These are phyloP conservation scores for Gracilaria caudata DNA, from an alignment of 23 red algal genomes.

Conservation along the genomic window DNA sequence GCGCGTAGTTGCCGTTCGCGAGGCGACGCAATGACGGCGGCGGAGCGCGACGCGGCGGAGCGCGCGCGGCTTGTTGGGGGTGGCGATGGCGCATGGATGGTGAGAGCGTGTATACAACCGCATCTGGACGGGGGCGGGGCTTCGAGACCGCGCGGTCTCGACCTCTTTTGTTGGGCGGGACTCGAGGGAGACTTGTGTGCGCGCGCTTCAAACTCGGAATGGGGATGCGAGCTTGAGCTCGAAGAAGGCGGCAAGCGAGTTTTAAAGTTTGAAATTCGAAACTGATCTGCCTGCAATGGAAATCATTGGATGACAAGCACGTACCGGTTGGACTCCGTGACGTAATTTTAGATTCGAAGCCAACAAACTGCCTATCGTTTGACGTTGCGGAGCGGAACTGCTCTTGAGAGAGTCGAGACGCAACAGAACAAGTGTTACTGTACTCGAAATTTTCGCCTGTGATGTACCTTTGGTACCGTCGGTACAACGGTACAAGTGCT, in stretches of 20 bases:
- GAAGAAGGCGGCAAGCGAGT: neutral
- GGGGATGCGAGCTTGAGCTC: too few species aligned
- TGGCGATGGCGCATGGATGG: too few species aligned
- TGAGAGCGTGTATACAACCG: too few species aligned
- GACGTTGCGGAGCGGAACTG: too few species aligned
- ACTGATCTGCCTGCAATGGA: neutral
- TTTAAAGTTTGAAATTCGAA: conserved; percentile 20
- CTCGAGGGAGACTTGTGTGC: neutral
- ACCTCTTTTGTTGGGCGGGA: neutral
- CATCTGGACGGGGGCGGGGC: too few species aligned
- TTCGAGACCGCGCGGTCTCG: too few species aligned
- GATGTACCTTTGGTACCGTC: too few species aligned
- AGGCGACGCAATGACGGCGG: too few species aligned
- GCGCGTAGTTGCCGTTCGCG: neutral
- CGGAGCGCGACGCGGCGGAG: neutral
- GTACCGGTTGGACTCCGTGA: neutral
- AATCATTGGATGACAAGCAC: neutral
- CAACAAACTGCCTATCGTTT: neutral
- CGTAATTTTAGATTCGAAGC: neutral
- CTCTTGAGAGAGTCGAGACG: neutral
- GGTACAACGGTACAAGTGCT: neutral
- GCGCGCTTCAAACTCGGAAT: neutral
- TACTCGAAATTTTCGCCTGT: too few species aligned
- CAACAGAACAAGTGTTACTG: too few species aligned
- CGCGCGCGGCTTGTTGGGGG: too few species aligned